These are phyloP conservation scores for Zygosaccharomyces sapae DNA, from an alignment of 1,139 yeast species.

Conservation along the genomic window DNA sequence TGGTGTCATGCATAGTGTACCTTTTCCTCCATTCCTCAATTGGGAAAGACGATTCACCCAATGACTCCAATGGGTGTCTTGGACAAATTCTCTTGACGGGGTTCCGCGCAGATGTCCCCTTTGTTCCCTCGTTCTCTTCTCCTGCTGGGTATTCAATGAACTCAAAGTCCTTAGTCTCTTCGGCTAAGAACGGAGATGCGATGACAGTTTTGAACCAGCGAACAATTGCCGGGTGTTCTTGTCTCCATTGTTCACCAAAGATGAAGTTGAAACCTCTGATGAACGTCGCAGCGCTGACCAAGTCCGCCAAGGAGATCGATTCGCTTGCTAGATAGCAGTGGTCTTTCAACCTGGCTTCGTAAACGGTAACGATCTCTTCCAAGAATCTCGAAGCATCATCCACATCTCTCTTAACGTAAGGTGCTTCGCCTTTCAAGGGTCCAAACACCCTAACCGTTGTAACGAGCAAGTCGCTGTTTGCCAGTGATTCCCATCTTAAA, in stretches of 20 bases:
- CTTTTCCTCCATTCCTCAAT: slow-evolving; percentile 95
- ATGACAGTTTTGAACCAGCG: slow-evolving; percentile 55
- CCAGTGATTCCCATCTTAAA: slow-evolving; percentile 77
- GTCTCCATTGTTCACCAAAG: slow-evolving; percentile 49
- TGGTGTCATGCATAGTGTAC: slow-evolving; percentile 96
- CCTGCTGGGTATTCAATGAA: slow-evolving; percentile 31
- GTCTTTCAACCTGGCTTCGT: no score
- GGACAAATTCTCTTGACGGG: slow-evolving; percentile 47
- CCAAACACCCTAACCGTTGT: slow-evolving; percentile 39
- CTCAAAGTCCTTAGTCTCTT: slow-evolving; percentile 23
- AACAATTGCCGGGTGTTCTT: no score
- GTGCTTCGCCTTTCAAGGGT: slow-evolving; percentile 48
- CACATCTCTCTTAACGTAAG: slow-evolving; percentile 77
- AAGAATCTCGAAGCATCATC: slow-evolving; percentile 50
- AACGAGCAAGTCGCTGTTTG: slow-evolving; percentile 64
- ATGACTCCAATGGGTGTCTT: slow-evolving; percentile 84
- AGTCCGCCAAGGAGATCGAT: slow-evolving; percentile 9
- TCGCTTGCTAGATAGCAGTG: no score
- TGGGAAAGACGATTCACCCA: slow-evolving; percentile 65
- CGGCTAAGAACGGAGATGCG: slow-evolving; percentile 52
- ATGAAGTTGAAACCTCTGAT: slow-evolving; percentile 62
- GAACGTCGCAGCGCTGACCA: slow-evolving; percentile 57
- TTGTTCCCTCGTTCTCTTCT: slow-evolving; percentile 36
- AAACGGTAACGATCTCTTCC: slow-evolving; percentile 37
- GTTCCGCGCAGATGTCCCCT: no score